A percentile compares a stretch with the other conserved stretches of the same genome.
Evolutionary conservation across 2,329 filamentous ascomycete genomes (phyloP).

Genomic region (Aureobasidium leucospermi): DNA sequence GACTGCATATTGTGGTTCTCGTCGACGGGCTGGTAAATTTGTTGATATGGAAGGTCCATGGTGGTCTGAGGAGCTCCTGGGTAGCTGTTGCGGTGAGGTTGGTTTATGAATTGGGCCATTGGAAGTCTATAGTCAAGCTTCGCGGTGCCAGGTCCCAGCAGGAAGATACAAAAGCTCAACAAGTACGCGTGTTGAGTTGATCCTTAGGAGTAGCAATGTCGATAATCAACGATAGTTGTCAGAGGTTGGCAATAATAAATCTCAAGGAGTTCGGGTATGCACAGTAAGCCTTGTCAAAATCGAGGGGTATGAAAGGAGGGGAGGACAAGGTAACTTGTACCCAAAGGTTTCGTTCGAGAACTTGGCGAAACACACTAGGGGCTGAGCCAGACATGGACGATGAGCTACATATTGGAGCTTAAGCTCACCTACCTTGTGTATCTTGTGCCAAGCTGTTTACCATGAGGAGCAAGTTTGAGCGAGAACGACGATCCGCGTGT

Average conservation of each 20-base stretch:
- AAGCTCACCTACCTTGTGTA: conserved; percentile 2
- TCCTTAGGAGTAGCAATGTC: background rate
- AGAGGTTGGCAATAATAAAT: background rate
- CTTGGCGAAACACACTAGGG: conserved; percentile 8
- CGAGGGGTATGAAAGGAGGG: conserved; percentile 8
- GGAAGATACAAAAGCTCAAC: background rate
- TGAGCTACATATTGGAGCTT: conserved; percentile 2
- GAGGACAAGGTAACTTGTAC: conserved; percentile 10
- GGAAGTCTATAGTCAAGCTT: background rate
- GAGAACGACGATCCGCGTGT: background rate
- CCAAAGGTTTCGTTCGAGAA: background rate
- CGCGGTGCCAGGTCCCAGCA: background rate
- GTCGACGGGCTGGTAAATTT: background rate
- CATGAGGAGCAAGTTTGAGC: conserved; percentile 10
- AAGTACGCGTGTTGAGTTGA: background rate
- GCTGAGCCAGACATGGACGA: background rate
- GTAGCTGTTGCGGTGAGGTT: conserved; percentile 1
- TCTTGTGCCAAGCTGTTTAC: conserved; percentile 4
- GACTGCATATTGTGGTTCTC: background rate
- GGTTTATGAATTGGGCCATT: conserved; percentile 1
- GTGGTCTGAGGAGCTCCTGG: background rate
- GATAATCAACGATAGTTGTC: background rate
- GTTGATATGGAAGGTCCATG: background rate
- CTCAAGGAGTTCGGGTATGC: background rate
- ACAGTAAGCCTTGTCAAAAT: conserved; percentile 5